phyloP scores from a whole-genome alignment of 139 green algal species.

The Chlamydomonas applanata region DNA sequence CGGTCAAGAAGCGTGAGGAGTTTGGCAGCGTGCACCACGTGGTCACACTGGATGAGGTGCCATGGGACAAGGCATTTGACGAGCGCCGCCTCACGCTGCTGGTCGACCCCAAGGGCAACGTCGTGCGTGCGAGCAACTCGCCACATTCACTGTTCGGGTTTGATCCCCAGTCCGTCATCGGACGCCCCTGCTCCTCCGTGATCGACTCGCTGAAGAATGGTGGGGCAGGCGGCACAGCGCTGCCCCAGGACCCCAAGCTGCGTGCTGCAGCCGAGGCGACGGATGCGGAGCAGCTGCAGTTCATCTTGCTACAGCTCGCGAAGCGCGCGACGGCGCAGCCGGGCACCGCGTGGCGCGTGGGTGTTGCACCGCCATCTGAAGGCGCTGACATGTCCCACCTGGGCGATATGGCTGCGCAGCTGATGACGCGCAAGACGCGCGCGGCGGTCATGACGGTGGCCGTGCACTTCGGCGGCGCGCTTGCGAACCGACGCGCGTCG shows the following conservation, averaged over 20 bases:
- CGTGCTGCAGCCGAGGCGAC: background rate
- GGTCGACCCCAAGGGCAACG: conserved; percentile 33
- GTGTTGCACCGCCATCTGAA: conserved; percentile 15
- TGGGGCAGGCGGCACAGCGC: background rate
- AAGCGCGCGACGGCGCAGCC: conserved; percentile 12
- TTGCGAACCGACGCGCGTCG: too few species aligned
- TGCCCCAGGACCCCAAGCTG: too few species aligned
- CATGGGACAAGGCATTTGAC: conserved; percentile 21
- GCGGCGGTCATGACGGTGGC: conserved; percentile 15
- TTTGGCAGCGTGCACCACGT: too few species aligned
- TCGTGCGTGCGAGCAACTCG: conserved; percentile 20
- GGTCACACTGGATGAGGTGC: too few species aligned
- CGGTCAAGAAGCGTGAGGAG: too few species aligned
- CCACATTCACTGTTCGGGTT: conserved; percentile 44
- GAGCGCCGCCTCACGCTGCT: conserved; percentile 36
- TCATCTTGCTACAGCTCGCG: conserved; percentile 6
- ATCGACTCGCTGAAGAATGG: conserved; percentile 24
- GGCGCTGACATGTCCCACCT: conserved; percentile 7
- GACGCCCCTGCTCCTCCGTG: conserved; percentile 15
- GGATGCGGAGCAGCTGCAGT: background rate
- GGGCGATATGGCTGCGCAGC: conserved; percentile 12
- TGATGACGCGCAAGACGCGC: conserved; percentile 22
- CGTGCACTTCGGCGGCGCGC: too few species aligned
- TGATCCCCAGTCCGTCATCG: conserved; percentile 26
- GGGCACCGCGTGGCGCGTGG: conserved; percentile 20